Conservation (phyloP, 2,329 filamentous ascomycete species). For the Annulohypoxylon truncatum region DNA sequence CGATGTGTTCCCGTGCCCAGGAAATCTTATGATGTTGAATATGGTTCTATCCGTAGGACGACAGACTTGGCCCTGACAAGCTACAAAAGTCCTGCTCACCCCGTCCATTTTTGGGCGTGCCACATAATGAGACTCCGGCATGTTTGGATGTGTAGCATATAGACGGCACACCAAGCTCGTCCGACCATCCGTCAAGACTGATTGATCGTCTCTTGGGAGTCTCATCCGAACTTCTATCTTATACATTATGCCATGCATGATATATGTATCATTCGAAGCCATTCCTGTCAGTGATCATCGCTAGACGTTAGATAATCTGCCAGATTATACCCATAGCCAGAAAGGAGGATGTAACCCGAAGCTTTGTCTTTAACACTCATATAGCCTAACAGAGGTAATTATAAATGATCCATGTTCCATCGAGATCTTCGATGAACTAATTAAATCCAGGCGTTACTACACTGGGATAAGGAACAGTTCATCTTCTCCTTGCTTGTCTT, state of each 20-base stretch:
- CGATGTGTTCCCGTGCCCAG: conserved; percentile 18
- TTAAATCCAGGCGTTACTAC: not conserved
- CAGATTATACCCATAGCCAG: not conserved
- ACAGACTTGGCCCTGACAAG: conserved; percentile 1
- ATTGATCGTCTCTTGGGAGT: conserved; percentile 33
- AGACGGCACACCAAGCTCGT: not conserved
- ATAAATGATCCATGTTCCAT: not conserved
- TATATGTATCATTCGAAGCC: not conserved
- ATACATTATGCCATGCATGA: conserved; percentile 9
- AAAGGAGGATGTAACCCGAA: not conserved
- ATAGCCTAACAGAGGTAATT: too few species aligned
- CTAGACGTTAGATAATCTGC: not conserved
- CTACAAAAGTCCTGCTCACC: not conserved
- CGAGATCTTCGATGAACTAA: not conserved
- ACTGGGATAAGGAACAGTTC: not conserved
- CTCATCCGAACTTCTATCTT: conserved; percentile 13
- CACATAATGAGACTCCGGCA: conserved; percentile 12
- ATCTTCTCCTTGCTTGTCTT: not conserved
- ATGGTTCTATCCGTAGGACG: conserved; percentile 27
- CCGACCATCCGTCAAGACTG: conserved; percentile 13
- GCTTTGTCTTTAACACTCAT: not conserved
- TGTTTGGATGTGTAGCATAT: conserved; percentile 6
- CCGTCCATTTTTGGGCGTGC: not conserved
- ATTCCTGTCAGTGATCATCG: conserved; percentile 18
- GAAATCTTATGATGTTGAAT: conserved; percentile 32